Percentiles rank a stretch among this genome's conserved stretches.
These are phyloP conservation scores for Talaromyces trachyspermus DNA, from an alignment of 495 filamentous ascomycete species.

Conservation along the genomic window DNA sequence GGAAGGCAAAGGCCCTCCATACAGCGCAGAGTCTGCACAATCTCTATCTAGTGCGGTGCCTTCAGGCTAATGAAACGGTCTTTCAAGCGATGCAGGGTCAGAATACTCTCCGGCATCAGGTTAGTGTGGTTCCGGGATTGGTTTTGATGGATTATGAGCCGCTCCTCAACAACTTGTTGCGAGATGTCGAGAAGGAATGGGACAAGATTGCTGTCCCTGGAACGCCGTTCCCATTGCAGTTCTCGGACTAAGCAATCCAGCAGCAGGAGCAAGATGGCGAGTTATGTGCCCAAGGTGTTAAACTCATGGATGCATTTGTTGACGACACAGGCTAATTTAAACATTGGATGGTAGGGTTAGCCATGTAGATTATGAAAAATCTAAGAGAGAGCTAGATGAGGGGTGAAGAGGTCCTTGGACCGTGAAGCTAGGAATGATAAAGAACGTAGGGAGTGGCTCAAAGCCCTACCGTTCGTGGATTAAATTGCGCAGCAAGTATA, in stretches of 20 bases:
- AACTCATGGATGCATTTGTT: conserved; percentile 19
- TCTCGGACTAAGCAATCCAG: conserved; percentile 14
- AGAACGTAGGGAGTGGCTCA: conserved; percentile 17
- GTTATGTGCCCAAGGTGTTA: conserved; percentile 20
- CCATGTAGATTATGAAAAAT: conserved; percentile 15
- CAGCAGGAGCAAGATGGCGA: conserved; percentile 16
- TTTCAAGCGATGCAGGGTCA: conserved; percentile 20
- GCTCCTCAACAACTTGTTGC: conserved; percentile 14
- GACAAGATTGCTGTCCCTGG: conserved; percentile 11
- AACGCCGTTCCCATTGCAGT: conserved; percentile 16
- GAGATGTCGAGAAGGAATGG: conserved; percentile 21
- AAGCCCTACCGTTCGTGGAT: conserved; percentile 18
- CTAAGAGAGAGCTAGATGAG: conserved; percentile 19
- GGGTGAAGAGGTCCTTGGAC: conserved; percentile 16
- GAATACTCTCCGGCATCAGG: conserved; percentile 20
- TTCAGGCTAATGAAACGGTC: conserved; percentile 15
- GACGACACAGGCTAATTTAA: conserved; percentile 20
- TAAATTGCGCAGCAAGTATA: background rate
- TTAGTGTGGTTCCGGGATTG: conserved; percentile 19
- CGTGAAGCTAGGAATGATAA: conserved; percentile 20
- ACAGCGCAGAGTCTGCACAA: conserved; percentile 19
- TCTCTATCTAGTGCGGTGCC: conserved; percentile 18
- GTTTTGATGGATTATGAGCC: conserved; percentile 22
- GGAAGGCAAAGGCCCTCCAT: conserved; percentile 17
- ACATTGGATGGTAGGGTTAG: conserved; percentile 21